phyloP scores from a whole-genome alignment of 2,329 filamentous ascomycete genomes.

The Calonectria fujianensis region DNA sequence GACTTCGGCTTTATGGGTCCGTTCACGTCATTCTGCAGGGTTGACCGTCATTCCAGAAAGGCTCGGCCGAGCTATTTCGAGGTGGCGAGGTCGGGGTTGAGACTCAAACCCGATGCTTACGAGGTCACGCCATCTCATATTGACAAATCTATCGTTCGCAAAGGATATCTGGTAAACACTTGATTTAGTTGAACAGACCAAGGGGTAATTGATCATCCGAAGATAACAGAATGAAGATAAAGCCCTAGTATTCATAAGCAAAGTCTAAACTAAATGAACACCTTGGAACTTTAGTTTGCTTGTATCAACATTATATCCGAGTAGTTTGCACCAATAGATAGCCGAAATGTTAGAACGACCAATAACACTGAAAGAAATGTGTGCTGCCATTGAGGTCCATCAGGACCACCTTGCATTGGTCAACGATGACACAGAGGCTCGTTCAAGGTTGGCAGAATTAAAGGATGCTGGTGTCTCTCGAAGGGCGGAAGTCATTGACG shows the following conservation, averaged over 20 bases:
- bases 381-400: not conserved
- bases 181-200: too few species aligned
- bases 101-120: not conserved
- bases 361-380: not conserved
- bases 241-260: too few species aligned
- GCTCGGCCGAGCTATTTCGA: not conserved
- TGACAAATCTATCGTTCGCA: not conserved
- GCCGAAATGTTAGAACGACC: not conserved
- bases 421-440: not conserved
- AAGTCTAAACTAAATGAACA: too few species aligned
- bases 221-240: too few species aligned
- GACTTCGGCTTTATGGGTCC: constrained; percentile 1
- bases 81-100: not conserved
- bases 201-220: too few species aligned
- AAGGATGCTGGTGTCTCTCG: not conserved
- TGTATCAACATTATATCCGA: too few species aligned
- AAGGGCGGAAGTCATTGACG: not conserved
- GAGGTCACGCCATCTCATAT: not conserved
- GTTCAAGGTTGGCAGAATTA: not conserved
- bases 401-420: not conserved
- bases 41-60: not conserved
- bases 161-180: not conserved
- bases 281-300: too few species aligned
- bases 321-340: too few species aligned
- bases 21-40: not conserved